Evolutionary conservation across 768 basidiomycete species (phyloP).

Genomic region (Xerocomus potaroensis): DNA sequence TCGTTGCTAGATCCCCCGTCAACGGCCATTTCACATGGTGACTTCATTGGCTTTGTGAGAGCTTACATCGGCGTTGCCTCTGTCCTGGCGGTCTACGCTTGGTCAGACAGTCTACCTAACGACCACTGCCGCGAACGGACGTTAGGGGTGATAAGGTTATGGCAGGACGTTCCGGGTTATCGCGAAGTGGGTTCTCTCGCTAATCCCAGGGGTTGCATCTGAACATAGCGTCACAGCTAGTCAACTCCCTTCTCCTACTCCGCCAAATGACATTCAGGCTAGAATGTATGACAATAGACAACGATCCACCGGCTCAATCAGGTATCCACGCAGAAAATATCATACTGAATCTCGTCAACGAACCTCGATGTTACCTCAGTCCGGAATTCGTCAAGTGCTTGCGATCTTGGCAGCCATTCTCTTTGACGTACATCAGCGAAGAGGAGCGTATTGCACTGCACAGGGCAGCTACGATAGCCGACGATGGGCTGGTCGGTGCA

Average conservation of each 20-base stretch:
- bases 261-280: conserved; percentile 70
- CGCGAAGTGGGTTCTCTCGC: conserved; percentile 49
- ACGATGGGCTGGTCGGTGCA: conserved; percentile 61
- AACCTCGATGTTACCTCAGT: conserved; percentile 57
- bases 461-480: conserved; percentile 61
- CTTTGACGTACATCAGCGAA: conserved; percentile 58
- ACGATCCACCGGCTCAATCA: conserved; percentile 56
- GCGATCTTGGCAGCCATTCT: conserved; percentile 56
- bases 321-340: conserved; percentile 68
- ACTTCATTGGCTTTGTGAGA: conserved; percentile 61
- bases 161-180: conserved; percentile 56
- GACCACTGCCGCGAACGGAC: conserved; percentile 60
- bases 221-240: conserved; percentile 44
- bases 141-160: conserved; percentile 47
- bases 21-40: conserved; percentile 40
- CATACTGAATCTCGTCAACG: conserved; percentile 53
- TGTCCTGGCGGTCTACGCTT: conserved; percentile 69
- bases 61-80: conserved; percentile 64
- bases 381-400: conserved; percentile 57
- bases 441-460: conserved; percentile 55
- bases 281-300: conserved; percentile 65
- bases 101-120: conserved; percentile 74
- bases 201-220: conserved; percentile 15
- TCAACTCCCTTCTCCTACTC: conserved; percentile 67
- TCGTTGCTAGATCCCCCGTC: conserved; percentile 35